phyloP scores from a whole-genome alignment of 441 rosid species.

The Populus hybrid region DNA sequence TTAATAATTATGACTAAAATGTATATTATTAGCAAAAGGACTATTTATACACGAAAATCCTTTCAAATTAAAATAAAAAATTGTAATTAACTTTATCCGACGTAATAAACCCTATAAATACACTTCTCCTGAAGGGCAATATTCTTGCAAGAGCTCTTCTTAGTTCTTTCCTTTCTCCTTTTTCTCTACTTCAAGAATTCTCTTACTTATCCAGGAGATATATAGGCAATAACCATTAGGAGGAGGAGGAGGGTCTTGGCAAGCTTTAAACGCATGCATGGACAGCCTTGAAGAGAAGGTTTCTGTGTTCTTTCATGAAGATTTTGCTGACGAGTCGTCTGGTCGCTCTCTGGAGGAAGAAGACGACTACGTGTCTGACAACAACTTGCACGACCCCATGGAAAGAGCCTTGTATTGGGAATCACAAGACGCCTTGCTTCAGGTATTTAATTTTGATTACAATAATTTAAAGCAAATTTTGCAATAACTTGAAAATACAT shows the following conservation, averaged over 20 bases:
- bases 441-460: conserved; percentile 17
- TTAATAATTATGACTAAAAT: too few relatives aligned
- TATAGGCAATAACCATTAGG: conserved; percentile 19
- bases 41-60: neutral
- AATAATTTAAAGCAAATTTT: neutral
- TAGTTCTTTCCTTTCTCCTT: too few relatives aligned
- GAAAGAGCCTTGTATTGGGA: conserved; percentile 38
- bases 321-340: conserved; percentile 9
- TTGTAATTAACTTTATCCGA: neutral
- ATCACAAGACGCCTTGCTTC: conserved; percentile 44
- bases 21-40: neutral
- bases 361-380: conserved; percentile 10
- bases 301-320: conserved; percentile 21
- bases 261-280: neutral
- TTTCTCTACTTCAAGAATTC: neutral
- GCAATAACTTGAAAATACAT: neutral
- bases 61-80: neutral
- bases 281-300: conserved; percentile 35
- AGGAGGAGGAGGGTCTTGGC: conserved; percentile 26
- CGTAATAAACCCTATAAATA: conserved; percentile 1
- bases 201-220: neutral
- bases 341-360: neutral
- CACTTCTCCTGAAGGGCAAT: neutral
- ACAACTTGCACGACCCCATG: conserved; percentile 3
- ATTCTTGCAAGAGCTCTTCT: conserved; percentile 7